Base-by-base conservation (phyloP, 805 yeast genomes). In the Saturnispora sanitii region DNA sequence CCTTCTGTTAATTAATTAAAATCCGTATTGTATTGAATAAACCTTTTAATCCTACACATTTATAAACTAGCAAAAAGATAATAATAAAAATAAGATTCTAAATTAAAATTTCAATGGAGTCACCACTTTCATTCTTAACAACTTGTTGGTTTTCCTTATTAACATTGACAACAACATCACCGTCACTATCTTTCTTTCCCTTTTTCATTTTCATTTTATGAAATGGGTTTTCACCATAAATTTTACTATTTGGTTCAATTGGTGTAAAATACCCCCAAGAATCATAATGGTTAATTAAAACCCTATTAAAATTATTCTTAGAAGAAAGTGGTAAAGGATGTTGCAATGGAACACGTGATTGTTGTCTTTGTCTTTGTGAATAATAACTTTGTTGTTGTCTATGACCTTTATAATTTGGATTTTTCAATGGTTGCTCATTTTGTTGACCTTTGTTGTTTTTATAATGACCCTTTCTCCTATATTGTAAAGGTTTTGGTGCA, bases 151-250 rank as follows among this genome's bases (percentile, higher is more conserved):
- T n/a, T n/a, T n/a, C n/a, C n/a, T n/a, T n/a, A n/a, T n/a, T n/a
- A n/a, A n/a, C n/a, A n/a, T n/a, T n/a, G n/a, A n/a, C n/a, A n/a
- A n/a, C n/a, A n/a, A n/a, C n/a, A n/a, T n/a, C n/a, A n/a, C n/a
- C n/a, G n/a, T n/a, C n/a, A n/a, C n/a, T n/a, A 31, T 16, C 29
- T 20, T 28, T 18, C 8, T 15, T 33, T 5, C 27, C 12, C 3
- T 11, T 35, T 21, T 27, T 13, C 17, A 23, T 38, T 9, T 36
- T 36, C 11, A 12, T n/a, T 32, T 30, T 43, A 5, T 41, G 37
- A 27, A 45, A 45, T n/a, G 48, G 48, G 17, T 45, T 45, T 8
- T 39, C 34, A 15, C 44, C 44, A 32, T 45, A 45, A 16, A 30
- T 32, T 12, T 15, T 15, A 18, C 23, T 33, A 25, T 22, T 27